phyloP scores from a whole-genome alignment of 805 yeast species.

The Candida methanosorbosa region DNA sequence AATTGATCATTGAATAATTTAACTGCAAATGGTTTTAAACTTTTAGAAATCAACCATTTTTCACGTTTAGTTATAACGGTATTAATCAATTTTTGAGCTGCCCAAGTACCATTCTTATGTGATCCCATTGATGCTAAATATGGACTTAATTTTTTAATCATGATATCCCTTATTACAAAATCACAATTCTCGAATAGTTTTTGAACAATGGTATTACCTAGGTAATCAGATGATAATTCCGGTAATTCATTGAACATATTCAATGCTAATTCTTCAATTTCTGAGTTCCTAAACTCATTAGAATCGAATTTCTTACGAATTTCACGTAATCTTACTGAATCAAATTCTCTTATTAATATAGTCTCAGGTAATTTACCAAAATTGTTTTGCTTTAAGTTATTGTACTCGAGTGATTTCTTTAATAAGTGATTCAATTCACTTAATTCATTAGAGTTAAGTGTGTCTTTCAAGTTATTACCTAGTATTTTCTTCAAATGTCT shows the following conservation, averaged over 20 bases:
- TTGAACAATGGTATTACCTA: slow-evolving; percentile 95
- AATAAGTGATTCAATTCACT: slow-evolving; percentile 37
- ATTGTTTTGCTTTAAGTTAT: slow-evolving; percentile 36
- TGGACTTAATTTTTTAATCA: slow-evolving; percentile 72
- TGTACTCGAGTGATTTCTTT: slow-evolving; percentile 32
- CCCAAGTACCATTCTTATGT: slow-evolving; percentile 99
- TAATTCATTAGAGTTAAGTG: slow-evolving; percentile 36
- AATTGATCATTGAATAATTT: slow-evolving; percentile 89
- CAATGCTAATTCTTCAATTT: slow-evolving; percentile 72
- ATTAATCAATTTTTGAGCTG: slow-evolving; percentile 90
- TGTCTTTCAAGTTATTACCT: neutral
- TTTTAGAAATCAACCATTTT: slow-evolving; percentile 54
- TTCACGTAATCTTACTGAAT: slow-evolving; percentile 83
- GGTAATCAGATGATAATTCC: slow-evolving; percentile 82
- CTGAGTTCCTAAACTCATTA: slow-evolving; percentile 42
- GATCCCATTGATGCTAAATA: slow-evolving; percentile 85
- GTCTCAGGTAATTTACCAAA: slow-evolving; percentile 78
- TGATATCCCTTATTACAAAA: slow-evolving; percentile 63
- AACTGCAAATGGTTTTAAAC: slow-evolving; percentile 73
- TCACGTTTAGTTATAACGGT: slow-evolving; percentile 52
- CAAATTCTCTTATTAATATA: slow-evolving; percentile 59
- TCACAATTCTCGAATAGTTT: slow-evolving; percentile 71
- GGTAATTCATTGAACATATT: slow-evolving; percentile 87
- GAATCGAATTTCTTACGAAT: slow-evolving; percentile 66
- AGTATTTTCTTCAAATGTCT: neutral